These are phyloP conservation scores for Xylaria polymorpha DNA, from an alignment of 2,329 filamentous ascomycete genomes.

Conservation along the genomic window DNA sequence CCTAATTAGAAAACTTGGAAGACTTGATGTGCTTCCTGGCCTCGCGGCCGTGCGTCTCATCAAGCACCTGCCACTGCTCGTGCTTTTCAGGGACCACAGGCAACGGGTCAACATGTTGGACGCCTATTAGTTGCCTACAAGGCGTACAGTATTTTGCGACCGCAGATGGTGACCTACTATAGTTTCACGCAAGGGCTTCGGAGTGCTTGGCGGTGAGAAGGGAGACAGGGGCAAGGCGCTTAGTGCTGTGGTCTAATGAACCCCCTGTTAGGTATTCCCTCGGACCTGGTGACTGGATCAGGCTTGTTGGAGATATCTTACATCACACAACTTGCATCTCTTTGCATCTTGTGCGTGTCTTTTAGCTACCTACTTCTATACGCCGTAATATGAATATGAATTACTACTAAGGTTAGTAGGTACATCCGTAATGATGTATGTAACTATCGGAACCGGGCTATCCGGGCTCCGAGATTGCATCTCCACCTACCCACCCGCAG, in stretches of 20 bases:
- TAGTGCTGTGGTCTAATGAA: not conserved
- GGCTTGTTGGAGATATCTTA: too few relatives aligned
- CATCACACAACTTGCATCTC: not conserved
- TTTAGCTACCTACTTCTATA: not conserved
- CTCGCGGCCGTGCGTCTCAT: not conserved
- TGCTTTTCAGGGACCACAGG: not conserved
- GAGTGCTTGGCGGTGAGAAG: not conserved
- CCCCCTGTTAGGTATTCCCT: not conserved
- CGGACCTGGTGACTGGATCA: not conserved
- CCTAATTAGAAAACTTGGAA: not conserved
- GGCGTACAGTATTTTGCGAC: not conserved
- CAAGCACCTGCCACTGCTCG: not conserved
- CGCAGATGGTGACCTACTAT: not conserved
- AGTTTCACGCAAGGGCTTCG: slow-evolving; percentile 1
- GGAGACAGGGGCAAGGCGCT: slow-evolving; percentile 6
- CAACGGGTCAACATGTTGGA: not conserved
- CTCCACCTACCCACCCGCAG: not conserved
- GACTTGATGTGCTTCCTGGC: not conserved
- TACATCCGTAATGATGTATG: not conserved
- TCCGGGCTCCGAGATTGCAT: slow-evolving; percentile 15
- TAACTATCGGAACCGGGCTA: slow-evolving; percentile 16
- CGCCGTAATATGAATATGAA: not conserved
- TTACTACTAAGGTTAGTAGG: not conserved
- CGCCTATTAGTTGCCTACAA: not conserved
- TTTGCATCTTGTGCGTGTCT: too few relatives aligned